A percentile compares a stretch with the other conserved stretches of the same genome.
These are phyloP conservation scores for Colletotrichum phormii DNA, from an alignment of 2,329 filamentous ascomycete genomes.

Conservation along the genomic window DNA sequence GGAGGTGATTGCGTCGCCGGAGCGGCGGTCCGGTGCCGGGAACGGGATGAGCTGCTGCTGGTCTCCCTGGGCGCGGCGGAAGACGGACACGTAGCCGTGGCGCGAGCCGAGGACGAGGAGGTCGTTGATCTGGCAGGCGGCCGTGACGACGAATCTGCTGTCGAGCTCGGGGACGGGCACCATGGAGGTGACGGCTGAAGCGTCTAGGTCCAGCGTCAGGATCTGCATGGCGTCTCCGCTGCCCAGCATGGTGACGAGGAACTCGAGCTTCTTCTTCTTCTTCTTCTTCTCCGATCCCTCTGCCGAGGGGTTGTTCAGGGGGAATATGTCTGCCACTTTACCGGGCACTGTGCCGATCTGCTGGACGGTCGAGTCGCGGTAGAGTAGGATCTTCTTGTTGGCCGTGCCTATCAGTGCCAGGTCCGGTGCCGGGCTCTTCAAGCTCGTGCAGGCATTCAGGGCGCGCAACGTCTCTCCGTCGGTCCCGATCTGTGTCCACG, in stretches of 20 bases:
- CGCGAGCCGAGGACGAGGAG: conserved; percentile 67
- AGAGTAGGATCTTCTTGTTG: conserved; percentile 60
- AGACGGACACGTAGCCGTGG: conserved; percentile 59
- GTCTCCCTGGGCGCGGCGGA: conserved; percentile 41
- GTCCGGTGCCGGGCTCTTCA: conserved; percentile 53
- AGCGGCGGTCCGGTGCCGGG: conserved; percentile 53
- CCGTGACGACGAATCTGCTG: conserved; percentile 61
- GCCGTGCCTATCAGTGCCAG: conserved; percentile 62
- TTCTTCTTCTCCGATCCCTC: background rate
- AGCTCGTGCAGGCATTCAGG: conserved; percentile 59
- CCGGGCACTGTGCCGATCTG: conserved; percentile 54
- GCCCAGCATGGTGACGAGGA: conserved; percentile 61
- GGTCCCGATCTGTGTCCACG: conserved; percentile 57
- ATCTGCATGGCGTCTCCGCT: conserved; percentile 54
- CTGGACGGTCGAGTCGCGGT: conserved; percentile 46
- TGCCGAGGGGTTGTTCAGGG: conserved; percentile 42
- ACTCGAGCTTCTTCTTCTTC: conserved; percentile 41
- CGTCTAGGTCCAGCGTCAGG: conserved; percentile 51
- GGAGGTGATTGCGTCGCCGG: conserved; percentile 75
- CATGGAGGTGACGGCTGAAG: conserved; percentile 44
- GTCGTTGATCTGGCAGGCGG: conserved; percentile 53
- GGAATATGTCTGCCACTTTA: conserved; percentile 64
- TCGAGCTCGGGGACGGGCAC: conserved; percentile 53
- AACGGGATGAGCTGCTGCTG: conserved; percentile 42
- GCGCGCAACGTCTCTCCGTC: conserved; percentile 49